Base-by-base conservation (phyloP, 805 yeast species). In the Schizosaccharomyces osmophilus region DNA sequence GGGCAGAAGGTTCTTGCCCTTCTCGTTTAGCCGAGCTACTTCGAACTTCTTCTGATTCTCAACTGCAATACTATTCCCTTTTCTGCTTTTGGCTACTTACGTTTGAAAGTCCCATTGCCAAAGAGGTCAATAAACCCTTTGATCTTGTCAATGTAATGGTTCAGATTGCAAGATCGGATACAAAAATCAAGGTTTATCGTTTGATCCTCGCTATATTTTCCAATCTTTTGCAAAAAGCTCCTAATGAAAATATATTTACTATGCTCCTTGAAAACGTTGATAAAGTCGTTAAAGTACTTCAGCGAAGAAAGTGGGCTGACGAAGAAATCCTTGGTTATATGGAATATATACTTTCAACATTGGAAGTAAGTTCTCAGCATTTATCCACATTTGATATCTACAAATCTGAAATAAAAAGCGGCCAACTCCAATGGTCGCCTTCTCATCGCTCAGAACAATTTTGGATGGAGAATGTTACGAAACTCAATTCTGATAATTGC, bases 341-440 rank as follows among this genome's bases (percentile, higher is more conserved):
- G 66, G 75, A 74, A 26, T 70, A 73, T 41, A 75, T 93, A 65
- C 73, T 77, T 63, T 80, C 76, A 43, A 74, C 75, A n/a, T 77
- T 90, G 65, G 81, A 81, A 64, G 84, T 81, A 36, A 83, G 87
- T 59, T 88, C 84, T 64, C 79, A 82, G 59, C 81, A 80, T 66
- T 79, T 93, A 75, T 84, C 97, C 4, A 87, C 95, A 1, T 86
- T 90, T 71, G 97, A 93, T 69, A 96, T 89, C 71, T 93, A 90
- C 71, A 76, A 79, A 67, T 81, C 87, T 59, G 97, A 93, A 73
- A 78, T 93, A 64, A 83, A 82, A 64, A 81, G 89, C 63, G 85
- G 85, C 63, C 77, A 79, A 63, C 79, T 93, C 68, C 79, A 80
- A 64, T 87, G 95, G 84, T 83, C 95, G 2, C 97, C 98, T 61